These are phyloP conservation scores for Canavalia gladiata DNA, from an alignment of 306 rosid species.

Conservation along the genomic window DNA sequence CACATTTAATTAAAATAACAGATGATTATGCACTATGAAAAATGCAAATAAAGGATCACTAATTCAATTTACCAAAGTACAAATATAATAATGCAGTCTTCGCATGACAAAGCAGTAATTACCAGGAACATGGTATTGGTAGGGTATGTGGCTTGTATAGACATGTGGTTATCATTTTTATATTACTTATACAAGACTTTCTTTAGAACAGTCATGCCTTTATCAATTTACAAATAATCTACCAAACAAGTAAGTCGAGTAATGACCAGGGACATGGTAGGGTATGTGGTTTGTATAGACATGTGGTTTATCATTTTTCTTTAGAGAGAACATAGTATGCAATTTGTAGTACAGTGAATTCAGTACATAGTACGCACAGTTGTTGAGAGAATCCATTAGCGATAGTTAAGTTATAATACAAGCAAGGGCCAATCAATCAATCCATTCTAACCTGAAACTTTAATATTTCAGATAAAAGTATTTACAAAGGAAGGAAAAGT, in stretches of 20 bases:
- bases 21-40: conserved; percentile 27
- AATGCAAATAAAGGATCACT: conserved; percentile 30
- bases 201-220: no score
- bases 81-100: not conserved
- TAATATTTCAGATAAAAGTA: not conserved
- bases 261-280: not conserved
- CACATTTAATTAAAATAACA: conserved; percentile 24
- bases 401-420: not conserved
- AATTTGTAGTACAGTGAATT: no score
- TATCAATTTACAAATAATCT: not conserved
- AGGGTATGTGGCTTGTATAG: no score
- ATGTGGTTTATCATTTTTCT: no score
- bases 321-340: no score
- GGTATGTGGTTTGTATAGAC: not conserved
- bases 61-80: conserved; percentile 34
- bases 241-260: conserved; percentile 8
- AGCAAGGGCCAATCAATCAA: conserved; percentile 30
- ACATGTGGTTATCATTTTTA: no score
- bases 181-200: no score
- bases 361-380: no score
- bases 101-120: conserved; percentile 11
- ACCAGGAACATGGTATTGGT: no score
- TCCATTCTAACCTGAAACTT: not conserved
- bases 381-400: no score
- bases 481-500: no score